Conservation (phyloP, 1,139 yeast species). For the Suhomyces wounanorum region DNA sequence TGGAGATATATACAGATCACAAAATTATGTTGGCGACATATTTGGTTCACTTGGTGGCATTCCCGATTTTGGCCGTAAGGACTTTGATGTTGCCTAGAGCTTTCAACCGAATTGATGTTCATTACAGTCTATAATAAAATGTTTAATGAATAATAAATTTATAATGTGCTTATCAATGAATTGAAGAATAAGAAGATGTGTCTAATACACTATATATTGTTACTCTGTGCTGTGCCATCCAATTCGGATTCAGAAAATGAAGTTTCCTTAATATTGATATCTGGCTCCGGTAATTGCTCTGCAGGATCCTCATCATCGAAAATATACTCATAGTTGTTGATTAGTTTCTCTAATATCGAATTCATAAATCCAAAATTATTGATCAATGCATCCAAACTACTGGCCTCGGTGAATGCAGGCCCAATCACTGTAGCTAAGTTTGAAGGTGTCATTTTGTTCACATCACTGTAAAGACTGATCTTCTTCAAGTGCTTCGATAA, state of each 20-base stretch:
- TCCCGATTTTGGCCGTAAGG: slow-evolving; percentile 19
- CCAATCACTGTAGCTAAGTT: slow-evolving; percentile 79
- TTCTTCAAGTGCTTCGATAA: slow-evolving; percentile 68
- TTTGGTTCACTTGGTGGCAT: slow-evolving; percentile 50
- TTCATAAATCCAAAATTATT: slow-evolving; percentile 59
- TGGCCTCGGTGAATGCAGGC: slow-evolving; percentile 62
- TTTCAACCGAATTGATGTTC: background rate
- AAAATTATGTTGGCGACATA: slow-evolving; percentile 62
- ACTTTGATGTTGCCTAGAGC: slow-evolving; percentile 13
- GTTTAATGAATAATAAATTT: background rate
- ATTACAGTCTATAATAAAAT: background rate
- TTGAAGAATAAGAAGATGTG: background rate
- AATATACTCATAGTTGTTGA: slow-evolving; percentile 41
- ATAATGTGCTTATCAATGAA: background rate
- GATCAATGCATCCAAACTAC: slow-evolving; percentile 49
- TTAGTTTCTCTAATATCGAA: slow-evolving; percentile 52
- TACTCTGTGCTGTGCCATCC: background rate
- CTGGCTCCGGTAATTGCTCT: slow-evolving; percentile 10
- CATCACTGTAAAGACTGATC: slow-evolving; percentile 59
- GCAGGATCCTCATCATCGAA: slow-evolving; percentile 26
- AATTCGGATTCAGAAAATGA: background rate
- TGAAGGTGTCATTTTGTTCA: slow-evolving; percentile 76
- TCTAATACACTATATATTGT: background rate
- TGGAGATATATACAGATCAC: slow-evolving; percentile 41
- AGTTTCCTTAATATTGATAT: slow-evolving; percentile 3